phyloP scores from a whole-genome alignment of 208 protist species.

The Trypanosoma mega region DNA sequence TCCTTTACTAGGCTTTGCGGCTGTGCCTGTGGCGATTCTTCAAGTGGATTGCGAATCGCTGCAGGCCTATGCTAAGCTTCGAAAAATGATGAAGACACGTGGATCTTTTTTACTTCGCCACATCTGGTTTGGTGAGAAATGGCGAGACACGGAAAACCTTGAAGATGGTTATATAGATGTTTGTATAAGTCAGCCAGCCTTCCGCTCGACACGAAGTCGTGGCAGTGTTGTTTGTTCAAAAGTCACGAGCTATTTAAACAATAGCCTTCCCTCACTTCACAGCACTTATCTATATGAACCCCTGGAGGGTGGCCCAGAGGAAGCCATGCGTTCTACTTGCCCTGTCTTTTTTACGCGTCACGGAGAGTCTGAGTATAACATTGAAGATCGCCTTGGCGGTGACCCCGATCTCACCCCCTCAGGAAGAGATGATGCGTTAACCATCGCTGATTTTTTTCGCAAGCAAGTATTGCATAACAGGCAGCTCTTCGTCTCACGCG shows the following conservation, averaged over 20 bases:
- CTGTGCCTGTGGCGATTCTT: slow-evolving; percentile 53
- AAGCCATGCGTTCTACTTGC: slow-evolving; percentile 51
- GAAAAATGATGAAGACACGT: slow-evolving; percentile 31
- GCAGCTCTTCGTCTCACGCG: slow-evolving; percentile 38
- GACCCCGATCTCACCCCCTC: slow-evolving; percentile 67
- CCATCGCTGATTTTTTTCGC: slow-evolving; percentile 62
- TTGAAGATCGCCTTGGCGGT: slow-evolving; percentile 80
- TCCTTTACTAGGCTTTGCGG: slow-evolving; percentile 49
- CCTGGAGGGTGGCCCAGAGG: slow-evolving; percentile 31
- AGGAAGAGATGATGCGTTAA: slow-evolving; percentile 49
- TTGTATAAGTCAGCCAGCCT: slow-evolving; percentile 36
- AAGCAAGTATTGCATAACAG: slow-evolving; percentile 47
- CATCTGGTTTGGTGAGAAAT: slow-evolving; percentile 63
- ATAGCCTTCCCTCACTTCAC: slow-evolving; percentile 44
- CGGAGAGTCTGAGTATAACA: slow-evolving; percentile 83
- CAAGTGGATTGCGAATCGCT: slow-evolving; percentile 48
- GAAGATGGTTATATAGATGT: slow-evolving; percentile 48
- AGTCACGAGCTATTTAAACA: slow-evolving; percentile 60
- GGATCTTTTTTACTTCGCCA: slow-evolving; percentile 49
- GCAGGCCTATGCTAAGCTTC: slow-evolving; percentile 34
- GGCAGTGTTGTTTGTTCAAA: slow-evolving; percentile 68
- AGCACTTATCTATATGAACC: slow-evolving; percentile 54
- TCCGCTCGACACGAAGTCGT: slow-evolving; percentile 44
- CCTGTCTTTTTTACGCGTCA: slow-evolving; percentile 83
- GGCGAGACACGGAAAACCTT: slow-evolving; percentile 23